Base-by-base conservation (phyloP, 345 rosid genomes). In the Camelina laxa region DNA sequence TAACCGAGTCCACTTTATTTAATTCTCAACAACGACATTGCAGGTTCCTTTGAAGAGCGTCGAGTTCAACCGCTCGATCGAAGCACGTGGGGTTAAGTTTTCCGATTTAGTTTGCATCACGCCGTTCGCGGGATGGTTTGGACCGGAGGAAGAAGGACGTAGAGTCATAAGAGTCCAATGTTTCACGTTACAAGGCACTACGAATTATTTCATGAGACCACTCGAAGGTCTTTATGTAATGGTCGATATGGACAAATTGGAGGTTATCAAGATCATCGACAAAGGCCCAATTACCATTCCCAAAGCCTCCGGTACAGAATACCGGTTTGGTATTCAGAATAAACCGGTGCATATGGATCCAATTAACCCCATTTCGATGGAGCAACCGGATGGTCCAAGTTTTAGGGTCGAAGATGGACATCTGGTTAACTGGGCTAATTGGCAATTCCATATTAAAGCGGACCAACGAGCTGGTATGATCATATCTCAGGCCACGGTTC, bases 381-480 rank as follows among this genome's bases (percentile, higher is more conserved):
- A 90, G 83, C 98, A 93, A 53, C 95, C 97, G 0, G 78, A 84
- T 49, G 98, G 98, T 15, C 95, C 97, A 13, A 93, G 93, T 65
- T 93, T 93, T 48, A 79, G 63, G 0, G 72, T 90, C 0, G 86
- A 86, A 67, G 89, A 85, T 56, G 87, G 67, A 0, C 95, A 93
- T 67, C 2, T 82, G 21, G 88, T 90, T 12, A 93, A 84, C 59
- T 93, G 97, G 98, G 97, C 98, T 41, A 93, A 90, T 65, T 93
- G 97, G 98, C 91, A 83, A 67, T 89, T 90, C 69, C 98, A 93
- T 65, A 22, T 89, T 31, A 93, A 89, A 79, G 86, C 98, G 11
- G 92, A 93, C 79, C 82, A 88, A 36, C 85, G 97, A 80, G 98
- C 97, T 0, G 93, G 97, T 0, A 79, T 85, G 73, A 62, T 90